Evolutionary conservation across 1,284 basidiomycete species (phyloP).

Genomic region (Leccinum variabile): DNA sequence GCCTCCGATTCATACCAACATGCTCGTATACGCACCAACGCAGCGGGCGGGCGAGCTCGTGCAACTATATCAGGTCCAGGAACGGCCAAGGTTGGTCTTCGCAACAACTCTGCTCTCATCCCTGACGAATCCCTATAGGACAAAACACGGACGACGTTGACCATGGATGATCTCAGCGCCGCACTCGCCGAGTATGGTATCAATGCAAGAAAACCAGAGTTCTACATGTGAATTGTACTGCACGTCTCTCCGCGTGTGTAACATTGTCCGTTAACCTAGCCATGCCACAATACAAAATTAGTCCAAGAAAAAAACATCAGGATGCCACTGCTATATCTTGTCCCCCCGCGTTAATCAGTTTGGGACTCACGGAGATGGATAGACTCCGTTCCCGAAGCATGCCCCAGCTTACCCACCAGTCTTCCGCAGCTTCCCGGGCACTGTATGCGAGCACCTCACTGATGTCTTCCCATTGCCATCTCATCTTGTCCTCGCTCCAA

Average conservation of each 20-base stretch:
- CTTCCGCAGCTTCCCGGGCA: constrained; percentile 40
- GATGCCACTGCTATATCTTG: neutral
- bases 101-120: neutral
- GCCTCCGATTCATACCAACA: constrained; percentile 97
- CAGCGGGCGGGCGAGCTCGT: constrained; percentile 65
- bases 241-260: neutral
- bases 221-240: constrained; percentile 59
- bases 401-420: constrained; percentile 46
- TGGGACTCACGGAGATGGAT: constrained; percentile 1
- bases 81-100: constrained; percentile 56
- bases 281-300: neutral
- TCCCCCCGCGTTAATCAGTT: neutral
- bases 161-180: constrained; percentile 94
- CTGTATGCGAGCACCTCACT: constrained; percentile 40
- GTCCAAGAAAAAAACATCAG: neutral
- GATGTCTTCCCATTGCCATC: constrained; percentile 40
- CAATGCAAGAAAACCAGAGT: constrained; percentile 90
- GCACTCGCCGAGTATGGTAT: constrained; percentile 96
- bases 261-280: neutral
- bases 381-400: constrained; percentile 29
- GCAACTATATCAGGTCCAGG: constrained; percentile 54
- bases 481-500: constrained; percentile 32
- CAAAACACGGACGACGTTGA: constrained; percentile 93
- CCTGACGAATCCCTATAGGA: constrained; percentile 51
- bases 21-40: constrained; percentile 89